Percentiles rank a stretch among this genome's conserved stretches.
Conservation (phyloP, 192 early-diverging fungal genomes). For the Mortierella claussenii region DNA sequence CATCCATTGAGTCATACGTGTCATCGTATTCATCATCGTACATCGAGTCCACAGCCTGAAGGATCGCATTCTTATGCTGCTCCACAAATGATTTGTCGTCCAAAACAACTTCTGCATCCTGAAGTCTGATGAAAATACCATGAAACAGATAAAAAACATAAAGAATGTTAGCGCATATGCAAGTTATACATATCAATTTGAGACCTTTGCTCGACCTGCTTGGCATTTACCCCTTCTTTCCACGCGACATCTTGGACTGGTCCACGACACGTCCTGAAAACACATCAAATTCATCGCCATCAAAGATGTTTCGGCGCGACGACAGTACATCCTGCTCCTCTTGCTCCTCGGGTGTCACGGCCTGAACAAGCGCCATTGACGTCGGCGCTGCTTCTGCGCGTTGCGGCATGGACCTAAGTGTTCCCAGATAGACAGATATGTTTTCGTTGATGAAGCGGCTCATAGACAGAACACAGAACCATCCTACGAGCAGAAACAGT, state of each 20-base stretch:
- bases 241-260: slow-evolving; percentile 70
- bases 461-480: too few relatives aligned
- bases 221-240: slow-evolving; percentile 75
- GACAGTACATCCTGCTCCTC: slow-evolving; percentile 59
- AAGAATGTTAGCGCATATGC: too few relatives aligned
- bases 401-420: slow-evolving; percentile 15
- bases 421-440: background rate
- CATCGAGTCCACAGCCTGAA: slow-evolving; percentile 59
- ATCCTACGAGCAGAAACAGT: background rate
- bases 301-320: slow-evolving; percentile 84
- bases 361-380: slow-evolving; percentile 10
- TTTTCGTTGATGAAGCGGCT: too few relatives aligned
- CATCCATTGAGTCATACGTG: slow-evolving; percentile 83
- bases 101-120: slow-evolving; percentile 56
- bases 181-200: background rate
- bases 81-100: slow-evolving; percentile 67
- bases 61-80: slow-evolving; percentile 58
- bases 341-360: background rate
- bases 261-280: slow-evolving; percentile 75
- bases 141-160: too few relatives aligned
- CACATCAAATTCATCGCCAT: slow-evolving; percentile 95
- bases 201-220: too few relatives aligned
- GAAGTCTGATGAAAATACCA: too few relatives aligned
- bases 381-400: slow-evolving; percentile 3
- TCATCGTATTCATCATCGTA: slow-evolving; percentile 95